Conservation (phyloP, 306 rosid genomes). For the Alnus rubra region DNA sequence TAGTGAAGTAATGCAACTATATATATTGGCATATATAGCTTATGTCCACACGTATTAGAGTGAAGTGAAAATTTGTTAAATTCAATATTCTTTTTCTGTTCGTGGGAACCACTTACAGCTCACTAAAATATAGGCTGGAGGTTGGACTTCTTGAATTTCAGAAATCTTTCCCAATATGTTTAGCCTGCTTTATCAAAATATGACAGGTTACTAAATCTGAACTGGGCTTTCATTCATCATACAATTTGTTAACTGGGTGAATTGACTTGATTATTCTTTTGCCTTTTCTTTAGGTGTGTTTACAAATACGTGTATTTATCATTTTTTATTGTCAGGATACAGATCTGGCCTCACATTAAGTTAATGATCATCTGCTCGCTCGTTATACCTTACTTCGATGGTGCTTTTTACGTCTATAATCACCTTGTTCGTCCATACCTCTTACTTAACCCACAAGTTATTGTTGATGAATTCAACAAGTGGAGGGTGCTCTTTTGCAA, state of each 20-base stretch:
- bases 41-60: neutral
- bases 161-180: neutral
- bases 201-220: neutral
- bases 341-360: slow-evolving; percentile 53
- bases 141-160: neutral
- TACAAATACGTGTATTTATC: neutral
- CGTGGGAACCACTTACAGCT: neutral
- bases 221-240: too few relatives aligned
- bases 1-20: too few relatives aligned
- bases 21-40: too few relatives aligned
- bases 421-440: slow-evolving; percentile 27
- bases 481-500: slow-evolving; percentile 24
- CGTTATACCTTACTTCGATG: slow-evolving; percentile 50
- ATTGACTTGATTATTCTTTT: neutral
- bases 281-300: neutral
- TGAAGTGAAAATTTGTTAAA: neutral
- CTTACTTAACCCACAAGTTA: slow-evolving; percentile 17
- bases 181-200: neutral
- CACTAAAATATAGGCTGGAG: neutral
- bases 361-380: slow-evolving; percentile 44
- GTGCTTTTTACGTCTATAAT: slow-evolving; percentile 46
- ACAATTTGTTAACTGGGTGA: too few relatives aligned
- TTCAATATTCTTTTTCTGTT: neutral
- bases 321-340: slow-evolving; percentile 36
- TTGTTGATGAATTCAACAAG: slow-evolving; percentile 23